These are phyloP conservation scores for Discostella stelligera DNA, from an alignment of 352 stramenopile species.

Conservation along the genomic window DNA sequence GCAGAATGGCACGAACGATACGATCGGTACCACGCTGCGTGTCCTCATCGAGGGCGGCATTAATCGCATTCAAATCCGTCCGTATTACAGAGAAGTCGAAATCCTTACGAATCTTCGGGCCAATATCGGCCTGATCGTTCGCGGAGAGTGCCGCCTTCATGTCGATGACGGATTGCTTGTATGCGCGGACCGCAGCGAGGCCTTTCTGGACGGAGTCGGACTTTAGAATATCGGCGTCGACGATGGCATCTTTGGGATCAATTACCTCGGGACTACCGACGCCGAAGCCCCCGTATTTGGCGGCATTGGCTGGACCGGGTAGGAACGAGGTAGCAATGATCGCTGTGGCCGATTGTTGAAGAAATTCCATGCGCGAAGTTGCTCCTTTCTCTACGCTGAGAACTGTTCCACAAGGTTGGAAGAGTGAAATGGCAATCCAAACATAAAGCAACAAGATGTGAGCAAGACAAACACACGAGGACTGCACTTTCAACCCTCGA, in stretches of 20 bases:
- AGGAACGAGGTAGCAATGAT: slow-evolving; percentile 30
- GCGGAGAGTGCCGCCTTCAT: slow-evolving; percentile 55
- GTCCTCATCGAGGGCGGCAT: slow-evolving; percentile 78
- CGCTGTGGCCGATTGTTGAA: slow-evolving; percentile 45
- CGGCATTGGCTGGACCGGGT: slow-evolving; percentile 59
- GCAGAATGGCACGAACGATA: slow-evolving; percentile 74
- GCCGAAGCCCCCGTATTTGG: slow-evolving; percentile 70
- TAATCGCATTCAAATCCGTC: slow-evolving; percentile 70
- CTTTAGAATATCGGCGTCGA: slow-evolving; percentile 71
- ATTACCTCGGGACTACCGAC: slow-evolving; percentile 66
- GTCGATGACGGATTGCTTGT: slow-evolving; percentile 53
- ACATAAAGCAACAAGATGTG: too few species aligned
- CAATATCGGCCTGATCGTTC: slow-evolving; percentile 69
- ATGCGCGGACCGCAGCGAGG: slow-evolving; percentile 55
- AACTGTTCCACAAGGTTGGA: slow-evolving; percentile 11
- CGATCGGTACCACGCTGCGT: slow-evolving; percentile 78
- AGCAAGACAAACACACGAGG: too few species aligned
- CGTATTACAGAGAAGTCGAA: slow-evolving; percentile 75
- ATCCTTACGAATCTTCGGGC: slow-evolving; percentile 66
- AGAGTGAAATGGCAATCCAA: background rate
- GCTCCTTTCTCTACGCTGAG: slow-evolving; percentile 26
- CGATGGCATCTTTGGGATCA: slow-evolving; percentile 66
- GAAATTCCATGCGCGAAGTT: slow-evolving; percentile 52
- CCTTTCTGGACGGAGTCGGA: slow-evolving; percentile 69
- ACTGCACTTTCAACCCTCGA: too few species aligned